These are phyloP conservation scores for Phlebiopsis gigantea DNA, from an alignment of 768 basidiomycete genomes.

Conservation along the genomic window DNA sequence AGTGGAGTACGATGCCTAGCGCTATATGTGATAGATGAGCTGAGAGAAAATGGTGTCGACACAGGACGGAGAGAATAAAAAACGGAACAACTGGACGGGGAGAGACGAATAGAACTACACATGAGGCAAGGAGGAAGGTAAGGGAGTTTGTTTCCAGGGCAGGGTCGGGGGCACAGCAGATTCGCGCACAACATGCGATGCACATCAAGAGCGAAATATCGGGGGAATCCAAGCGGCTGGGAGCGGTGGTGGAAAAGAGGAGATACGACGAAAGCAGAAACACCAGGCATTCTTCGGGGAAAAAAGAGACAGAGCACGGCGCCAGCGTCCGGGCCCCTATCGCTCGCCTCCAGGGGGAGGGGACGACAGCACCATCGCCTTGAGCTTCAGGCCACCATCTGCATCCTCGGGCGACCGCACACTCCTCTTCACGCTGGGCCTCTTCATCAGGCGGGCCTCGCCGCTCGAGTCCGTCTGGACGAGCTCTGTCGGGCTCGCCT, in stretches of 20 bases:
- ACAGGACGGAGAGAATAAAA: neutral
- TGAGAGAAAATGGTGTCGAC: neutral
- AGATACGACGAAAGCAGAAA: neutral
- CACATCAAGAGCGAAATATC: neutral
- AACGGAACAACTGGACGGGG: neutral
- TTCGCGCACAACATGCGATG: neutral
- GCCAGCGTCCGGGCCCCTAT: neutral
- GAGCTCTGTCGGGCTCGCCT: constrained; percentile 68
- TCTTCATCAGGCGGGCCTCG: constrained; percentile 51
- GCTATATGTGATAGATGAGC: neutral
- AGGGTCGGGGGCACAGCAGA: neutral
- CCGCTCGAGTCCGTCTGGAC: constrained; percentile 56
- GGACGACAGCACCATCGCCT: neutral
- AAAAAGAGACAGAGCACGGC: neutral
- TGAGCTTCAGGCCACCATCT: constrained; percentile 1
- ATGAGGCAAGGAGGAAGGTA: neutral
- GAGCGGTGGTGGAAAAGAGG: neutral
- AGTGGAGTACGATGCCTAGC: constrained; percentile 4
- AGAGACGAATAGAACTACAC: neutral
- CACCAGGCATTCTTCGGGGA: neutral
- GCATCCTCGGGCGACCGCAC: constrained; percentile 21
- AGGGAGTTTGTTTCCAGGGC: neutral
- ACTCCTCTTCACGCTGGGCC: constrained; percentile 60
- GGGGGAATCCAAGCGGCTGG: neutral
- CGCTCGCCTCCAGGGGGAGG: neutral